Evolutionary conservation across 805 yeast species (phyloP), one percentile per base, ranked within the genome.

Genomic region (Candida lessepsii): DNA sequence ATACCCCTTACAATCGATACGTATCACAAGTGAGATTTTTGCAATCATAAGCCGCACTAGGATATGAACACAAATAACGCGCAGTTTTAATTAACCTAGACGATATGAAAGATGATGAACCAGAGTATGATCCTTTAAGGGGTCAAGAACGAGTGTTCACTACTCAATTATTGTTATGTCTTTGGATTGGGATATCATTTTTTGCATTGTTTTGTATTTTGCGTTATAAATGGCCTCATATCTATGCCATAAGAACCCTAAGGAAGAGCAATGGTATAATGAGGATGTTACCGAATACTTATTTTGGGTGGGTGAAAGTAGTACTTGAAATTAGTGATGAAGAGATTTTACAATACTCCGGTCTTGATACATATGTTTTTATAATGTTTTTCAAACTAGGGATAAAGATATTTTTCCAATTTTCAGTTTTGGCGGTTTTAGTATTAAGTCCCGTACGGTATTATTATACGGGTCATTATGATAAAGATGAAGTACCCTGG

Each of bases 291-390:
- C 82, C 83, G 11, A 47, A 64, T 19, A 60, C 52, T 25, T 58
- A 83, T 13, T 83, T 89, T 52, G 88, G 89, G 2, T 47, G 51
- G 51, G 39, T 47, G 13, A 27, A 20, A 15, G 39, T 41, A 8
- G 63, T 91, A 9, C 76, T 76, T 53, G 57, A 59, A 9, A 81
- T 90, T 15, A 67, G 76, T 16, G 98, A 93, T 50, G 75, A 77
- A 10, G 90, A 89, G 40, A 75, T 91, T 3, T 70, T 91, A 37
- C 87, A 85, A 46, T 83, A 80, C 52, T 95, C 96, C 1, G 99
- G 99, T 0, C 65, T 91, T 29, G 99, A 91, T 61, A 96, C 97
- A 1, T 89, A 76, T 65, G 73, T 67, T 29, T 68, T 62, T 40
- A 51, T 70, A 39, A 52, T 61, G 20, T 70, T 67, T 50, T 68